Conservation (phyloP, 192 early-diverging fungal genomes). For the Backusella mclennaniae region DNA sequence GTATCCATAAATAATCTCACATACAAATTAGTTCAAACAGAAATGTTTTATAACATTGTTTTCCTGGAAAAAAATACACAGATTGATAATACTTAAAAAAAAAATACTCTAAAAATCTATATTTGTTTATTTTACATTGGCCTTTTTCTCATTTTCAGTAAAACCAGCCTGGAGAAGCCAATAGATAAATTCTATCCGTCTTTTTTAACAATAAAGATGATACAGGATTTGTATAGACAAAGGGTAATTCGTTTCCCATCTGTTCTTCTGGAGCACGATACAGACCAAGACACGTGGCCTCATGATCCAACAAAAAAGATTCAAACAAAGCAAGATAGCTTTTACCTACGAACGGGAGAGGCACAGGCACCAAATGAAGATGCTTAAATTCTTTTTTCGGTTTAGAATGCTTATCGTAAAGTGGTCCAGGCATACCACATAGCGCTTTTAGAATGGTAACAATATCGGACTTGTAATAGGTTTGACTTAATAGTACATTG, state of each 20-base stretch:
- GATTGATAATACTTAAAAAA: not conserved
- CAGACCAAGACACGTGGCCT: slow-evolving; percentile 52
- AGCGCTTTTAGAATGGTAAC: slow-evolving; percentile 55
- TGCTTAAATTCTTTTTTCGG: not conserved
- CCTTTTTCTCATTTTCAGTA: not conserved
- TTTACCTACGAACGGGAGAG: slow-evolving; percentile 42
- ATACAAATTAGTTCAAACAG: not conserved
- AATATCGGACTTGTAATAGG: slow-evolving; percentile 52
- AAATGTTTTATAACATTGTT: not conserved
- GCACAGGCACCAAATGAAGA: slow-evolving; percentile 28
- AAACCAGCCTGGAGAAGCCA: slow-evolving; percentile 7
- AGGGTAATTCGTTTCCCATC: slow-evolving; percentile 56
- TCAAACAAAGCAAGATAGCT: slow-evolving; percentile 50
- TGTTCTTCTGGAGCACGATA: slow-evolving; percentile 38
- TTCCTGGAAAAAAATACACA: not conserved
- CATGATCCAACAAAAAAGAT: slow-evolving; percentile 43
- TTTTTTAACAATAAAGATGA: slow-evolving; percentile 48
- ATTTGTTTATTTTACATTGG: not conserved
- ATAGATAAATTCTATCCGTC: slow-evolving; percentile 56
- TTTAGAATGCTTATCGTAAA: not conserved
- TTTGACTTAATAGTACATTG: slow-evolving; percentile 43
- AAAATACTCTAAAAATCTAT: not conserved
- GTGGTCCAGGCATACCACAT: slow-evolving; percentile 45
- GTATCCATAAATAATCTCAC: not conserved
- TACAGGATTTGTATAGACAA: slow-evolving; percentile 67